Conservation (phyloP, 495 filamentous ascomycete genomes). For the Clohesyomyces aquaticus region DNA sequence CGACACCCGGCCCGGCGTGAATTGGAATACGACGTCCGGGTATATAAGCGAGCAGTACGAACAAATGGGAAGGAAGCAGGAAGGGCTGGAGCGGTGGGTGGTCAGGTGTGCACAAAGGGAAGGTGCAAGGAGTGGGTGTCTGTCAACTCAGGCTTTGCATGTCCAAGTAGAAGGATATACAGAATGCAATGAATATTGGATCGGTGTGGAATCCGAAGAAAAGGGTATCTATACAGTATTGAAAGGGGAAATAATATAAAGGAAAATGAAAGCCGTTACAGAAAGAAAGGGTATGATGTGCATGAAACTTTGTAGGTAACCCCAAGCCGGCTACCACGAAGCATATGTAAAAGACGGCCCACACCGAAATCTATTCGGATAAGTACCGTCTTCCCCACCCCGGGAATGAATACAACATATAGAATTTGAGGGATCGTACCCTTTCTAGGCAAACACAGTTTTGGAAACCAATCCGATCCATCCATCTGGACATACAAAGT, state of each 20-base stretch:
- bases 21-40: background rate
- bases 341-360: background rate
- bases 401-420: background rate
- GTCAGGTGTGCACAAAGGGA: too few relatives aligned
- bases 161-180: too few relatives aligned
- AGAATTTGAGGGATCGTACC: background rate
- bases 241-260: background rate
- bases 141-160: too few relatives aligned
- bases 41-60: too few relatives aligned
- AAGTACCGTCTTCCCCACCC: background rate
- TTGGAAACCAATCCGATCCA: background rate
- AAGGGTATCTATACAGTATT: constrained; percentile 6
- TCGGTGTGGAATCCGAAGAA: background rate
- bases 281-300: background rate
- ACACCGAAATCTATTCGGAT: too few relatives aligned
- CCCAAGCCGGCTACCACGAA: background rate
- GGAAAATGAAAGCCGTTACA: background rate
- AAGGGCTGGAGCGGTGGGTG: too few relatives aligned
- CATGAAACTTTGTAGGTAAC: background rate
- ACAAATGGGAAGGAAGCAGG: too few relatives aligned
- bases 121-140: too few relatives aligned
- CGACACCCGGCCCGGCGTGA: background rate
- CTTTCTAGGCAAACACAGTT: background rate
- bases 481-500: background rate
- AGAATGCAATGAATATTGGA: background rate